These are phyloP conservation scores for Phytophthora pinifolia DNA, from an alignment of 352 stramenopile species.

Conservation along the genomic window DNA sequence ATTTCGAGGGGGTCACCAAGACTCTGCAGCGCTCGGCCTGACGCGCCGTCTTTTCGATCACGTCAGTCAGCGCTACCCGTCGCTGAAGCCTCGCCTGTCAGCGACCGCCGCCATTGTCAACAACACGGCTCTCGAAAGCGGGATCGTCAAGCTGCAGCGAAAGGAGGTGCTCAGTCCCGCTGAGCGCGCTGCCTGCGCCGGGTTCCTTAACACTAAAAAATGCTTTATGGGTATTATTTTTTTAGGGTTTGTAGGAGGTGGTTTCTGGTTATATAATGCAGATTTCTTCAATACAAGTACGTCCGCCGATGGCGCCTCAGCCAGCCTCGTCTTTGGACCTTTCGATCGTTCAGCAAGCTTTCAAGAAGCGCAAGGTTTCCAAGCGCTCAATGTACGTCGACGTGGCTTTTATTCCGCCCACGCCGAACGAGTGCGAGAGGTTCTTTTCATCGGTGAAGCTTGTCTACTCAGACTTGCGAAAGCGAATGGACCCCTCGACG, in stretches of 20 bases:
- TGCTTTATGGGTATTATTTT: too few relatives aligned
- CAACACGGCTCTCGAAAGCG: slow-evolving; percentile 1
- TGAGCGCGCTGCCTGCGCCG: slow-evolving; percentile 4
- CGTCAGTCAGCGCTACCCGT: slow-evolving; percentile 1
- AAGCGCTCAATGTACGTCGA: slow-evolving; percentile 4
- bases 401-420: slow-evolving; percentile 5
- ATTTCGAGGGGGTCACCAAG: slow-evolving; percentile 21
- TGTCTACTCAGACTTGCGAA: slow-evolving; percentile 8
- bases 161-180: slow-evolving; percentile 2
- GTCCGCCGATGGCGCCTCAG: too few relatives aligned
- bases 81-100: slow-evolving; percentile 7
- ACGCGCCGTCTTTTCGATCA: slow-evolving; percentile 16
- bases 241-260: too few relatives aligned
- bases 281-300: too few relatives aligned
- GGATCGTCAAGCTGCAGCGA: slow-evolving; percentile 13
- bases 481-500: slow-evolving; percentile 20
- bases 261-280: too few relatives aligned
- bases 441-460: slow-evolving; percentile 12
- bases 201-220: too few relatives aligned
- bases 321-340: not conserved
- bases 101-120: slow-evolving; percentile 11
- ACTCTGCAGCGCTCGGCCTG: slow-evolving; percentile 13
- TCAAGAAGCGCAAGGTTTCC: slow-evolving; percentile 4
- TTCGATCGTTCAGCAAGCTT: slow-evolving; percentile 5
- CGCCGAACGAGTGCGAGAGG: slow-evolving; percentile 17